Conservation (phyloP, 2,329 filamentous ascomycete species). For the Aspergillus arachidicola region DNA sequence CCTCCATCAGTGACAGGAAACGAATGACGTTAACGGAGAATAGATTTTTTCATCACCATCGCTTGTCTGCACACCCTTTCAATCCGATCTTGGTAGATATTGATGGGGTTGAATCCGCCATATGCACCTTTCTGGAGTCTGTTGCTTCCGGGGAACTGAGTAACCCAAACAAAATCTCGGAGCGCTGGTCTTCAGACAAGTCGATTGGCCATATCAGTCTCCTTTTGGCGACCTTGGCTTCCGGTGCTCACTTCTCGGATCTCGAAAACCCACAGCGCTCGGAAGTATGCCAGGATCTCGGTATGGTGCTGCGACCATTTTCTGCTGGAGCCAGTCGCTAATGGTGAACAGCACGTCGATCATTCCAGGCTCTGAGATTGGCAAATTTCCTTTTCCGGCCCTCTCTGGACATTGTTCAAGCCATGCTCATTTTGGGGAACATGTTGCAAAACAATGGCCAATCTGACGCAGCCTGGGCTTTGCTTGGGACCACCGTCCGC, state of each 20-base stretch:
- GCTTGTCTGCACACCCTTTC: slow-evolving; percentile 31
- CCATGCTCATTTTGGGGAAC: slow-evolving; percentile 59
- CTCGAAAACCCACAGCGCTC: slow-evolving; percentile 29
- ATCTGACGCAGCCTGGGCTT: slow-evolving; percentile 35
- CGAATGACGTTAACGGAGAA: background rate
- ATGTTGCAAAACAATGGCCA: slow-evolving; percentile 39
- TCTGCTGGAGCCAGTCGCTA: background rate
- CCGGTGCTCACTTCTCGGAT: slow-evolving; percentile 36
- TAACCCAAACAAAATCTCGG: slow-evolving; percentile 20
- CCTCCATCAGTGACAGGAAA: background rate
- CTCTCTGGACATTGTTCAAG: slow-evolving; percentile 58
- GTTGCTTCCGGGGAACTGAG: slow-evolving; percentile 27
- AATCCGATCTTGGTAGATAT: slow-evolving; percentile 36
- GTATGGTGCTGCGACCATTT: slow-evolving; percentile 15
- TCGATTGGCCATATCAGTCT: slow-evolving; percentile 34
- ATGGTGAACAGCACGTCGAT: slow-evolving; percentile 25
- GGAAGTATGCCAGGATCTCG: slow-evolving; percentile 29
- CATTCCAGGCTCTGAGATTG: slow-evolving; percentile 56
- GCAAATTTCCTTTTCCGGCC: slow-evolving; percentile 61
- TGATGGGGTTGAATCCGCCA: slow-evolving; percentile 32
- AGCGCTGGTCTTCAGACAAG: slow-evolving; percentile 27
- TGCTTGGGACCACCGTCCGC: slow-evolving; percentile 34
- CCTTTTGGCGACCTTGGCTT: slow-evolving; percentile 31
- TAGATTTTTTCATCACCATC: slow-evolving; percentile 37
- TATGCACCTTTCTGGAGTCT: slow-evolving; percentile 32